Evolutionary conservation across 2,329 filamentous ascomycete genomes (phyloP).

Genomic region (Escovopsis sp.): DNA sequence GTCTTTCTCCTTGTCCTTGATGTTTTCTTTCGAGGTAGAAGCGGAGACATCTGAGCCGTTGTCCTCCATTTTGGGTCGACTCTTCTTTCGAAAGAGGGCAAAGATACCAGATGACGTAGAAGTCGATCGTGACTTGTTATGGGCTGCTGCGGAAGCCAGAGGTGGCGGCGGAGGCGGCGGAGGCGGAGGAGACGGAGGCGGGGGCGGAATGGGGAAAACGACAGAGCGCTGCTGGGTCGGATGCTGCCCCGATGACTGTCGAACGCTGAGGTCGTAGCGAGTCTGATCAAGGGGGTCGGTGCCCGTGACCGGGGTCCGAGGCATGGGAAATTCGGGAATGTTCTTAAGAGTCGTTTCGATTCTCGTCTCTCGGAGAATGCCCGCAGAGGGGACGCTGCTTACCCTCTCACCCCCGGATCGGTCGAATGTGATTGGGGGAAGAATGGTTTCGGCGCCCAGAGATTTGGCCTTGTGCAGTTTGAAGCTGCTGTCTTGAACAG

Average conservation of each 20-base stretch:
- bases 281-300: conserved; percentile 3
- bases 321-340: conserved; percentile 1
- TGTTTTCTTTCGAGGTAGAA: not conserved
- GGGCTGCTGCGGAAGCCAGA: not conserved
- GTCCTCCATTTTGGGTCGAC: conserved; percentile 3
- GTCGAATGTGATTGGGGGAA: conserved; percentile 6
- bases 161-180: not conserved
- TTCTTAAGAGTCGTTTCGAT: not conserved
- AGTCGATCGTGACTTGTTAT: not conserved
- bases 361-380: not conserved
- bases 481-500: conserved; percentile 9
- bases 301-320: not conserved
- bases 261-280: conserved; percentile 5
- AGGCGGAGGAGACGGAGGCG: not conserved
- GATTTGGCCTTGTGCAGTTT: conserved; percentile 10
- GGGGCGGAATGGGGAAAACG: not conserved
- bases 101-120: conserved; percentile 10
- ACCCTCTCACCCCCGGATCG: not conserved
- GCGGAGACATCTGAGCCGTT: not conserved
- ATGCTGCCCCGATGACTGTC: conserved; percentile 2
- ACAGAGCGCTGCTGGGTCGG: conserved; percentile 1
- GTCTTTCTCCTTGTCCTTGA: conserved; percentile 6
- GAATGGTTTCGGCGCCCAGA: conserved; percentile 10
- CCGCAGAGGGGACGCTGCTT: not conserved
- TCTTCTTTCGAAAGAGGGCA: conserved; percentile 14